These are phyloP conservation scores for Trametes hirsuta DNA, from an alignment of 1,284 basidiomycete species.

Conservation along the genomic window DNA sequence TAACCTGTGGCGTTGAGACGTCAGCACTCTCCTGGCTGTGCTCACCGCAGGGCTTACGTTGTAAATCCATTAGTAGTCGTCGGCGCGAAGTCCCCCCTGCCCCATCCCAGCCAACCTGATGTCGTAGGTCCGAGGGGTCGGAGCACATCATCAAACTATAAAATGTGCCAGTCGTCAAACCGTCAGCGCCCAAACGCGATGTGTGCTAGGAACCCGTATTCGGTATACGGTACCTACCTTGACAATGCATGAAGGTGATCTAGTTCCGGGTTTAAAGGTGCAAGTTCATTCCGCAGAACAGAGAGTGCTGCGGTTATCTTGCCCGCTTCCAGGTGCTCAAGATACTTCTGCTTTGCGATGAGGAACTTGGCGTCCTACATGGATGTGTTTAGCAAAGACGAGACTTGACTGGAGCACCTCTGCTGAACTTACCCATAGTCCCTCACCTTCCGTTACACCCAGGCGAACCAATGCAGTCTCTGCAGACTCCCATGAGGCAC, in stretches of 20 bases:
- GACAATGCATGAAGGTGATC: constrained; percentile 85
- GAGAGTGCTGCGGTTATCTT: constrained; percentile 84
- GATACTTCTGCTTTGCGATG: constrained; percentile 93
- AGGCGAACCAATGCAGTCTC: constrained; percentile 72
- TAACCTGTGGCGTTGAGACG: constrained; percentile 54
- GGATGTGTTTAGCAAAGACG: constrained; percentile 21
- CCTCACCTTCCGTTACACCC: constrained; percentile 67
- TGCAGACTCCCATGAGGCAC: constrained; percentile 85
- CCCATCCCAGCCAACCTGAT: constrained; percentile 89
- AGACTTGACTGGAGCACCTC: constrained; percentile 6
- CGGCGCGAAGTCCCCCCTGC: constrained; percentile 79
- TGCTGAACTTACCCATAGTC: constrained; percentile 57
- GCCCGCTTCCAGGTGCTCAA: constrained; percentile 88
- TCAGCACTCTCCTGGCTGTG: constrained; percentile 3
- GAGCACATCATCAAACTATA: constrained; percentile 88
- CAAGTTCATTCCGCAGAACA: constrained; percentile 87
- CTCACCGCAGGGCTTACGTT: constrained; percentile 57
- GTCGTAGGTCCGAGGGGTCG: constrained; percentile 81
- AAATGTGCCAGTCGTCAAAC: background rate
- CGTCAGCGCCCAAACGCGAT: background rate
- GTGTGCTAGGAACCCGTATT: background rate
- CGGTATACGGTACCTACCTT: constrained; percentile 51
- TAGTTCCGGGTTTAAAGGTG: constrained; percentile 75
- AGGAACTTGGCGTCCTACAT: constrained; percentile 81
- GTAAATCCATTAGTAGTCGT: constrained; percentile 77